Base-by-base conservation (phyloP, 352 stramenopile genomes). In the Globisporangium emineosum region DNA sequence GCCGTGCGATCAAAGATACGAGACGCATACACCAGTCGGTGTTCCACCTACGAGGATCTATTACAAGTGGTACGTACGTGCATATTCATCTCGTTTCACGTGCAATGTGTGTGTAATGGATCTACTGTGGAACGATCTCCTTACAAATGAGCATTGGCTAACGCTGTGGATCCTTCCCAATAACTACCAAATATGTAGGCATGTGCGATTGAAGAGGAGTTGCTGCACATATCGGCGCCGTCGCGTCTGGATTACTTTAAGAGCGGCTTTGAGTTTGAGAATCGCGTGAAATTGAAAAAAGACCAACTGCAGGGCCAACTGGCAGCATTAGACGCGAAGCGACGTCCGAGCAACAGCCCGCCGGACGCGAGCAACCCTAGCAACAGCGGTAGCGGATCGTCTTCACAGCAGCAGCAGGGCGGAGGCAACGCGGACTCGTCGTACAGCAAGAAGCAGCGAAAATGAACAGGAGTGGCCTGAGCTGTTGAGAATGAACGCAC, bases 191-290 rank as follows among this genome's bases (percentile, higher is more conserved):
- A n/a, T n/a, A 3, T 67, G 94, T 66, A 96, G 87, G 87, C 85
- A 21, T 93, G 80, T 54, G 88, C 88, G 35, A 96, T 96, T 70
- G 86, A 96, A 68, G 88, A 96, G 54, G 88, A 96, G 62, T 68
- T 96, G 67, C 71, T 96, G 58, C 88, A 96, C 64, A 96, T 96
- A 58, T 92, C 88, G 57, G 86, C 88, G 32, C 88, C 86, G 62
- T 95, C 86, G 61, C 81, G 88, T 63, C 73, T 96, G 8, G 88
- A 96, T 63, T 96, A 96, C 77, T 96, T 96, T 58, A 96, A 96
- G 76, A 93, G 86, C 71, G 88, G 88, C 66, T 94, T 94, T 66
- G 86, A 95, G 76, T 96, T 96, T 66, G 86, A 96, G 69, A 94
- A 93, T 67, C 88, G 86, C 61, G 88, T 96, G 40, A 93, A 94